Base-by-base conservation (phyloP, 208 protist species). In the Trypanosoma cruzi region DNA sequence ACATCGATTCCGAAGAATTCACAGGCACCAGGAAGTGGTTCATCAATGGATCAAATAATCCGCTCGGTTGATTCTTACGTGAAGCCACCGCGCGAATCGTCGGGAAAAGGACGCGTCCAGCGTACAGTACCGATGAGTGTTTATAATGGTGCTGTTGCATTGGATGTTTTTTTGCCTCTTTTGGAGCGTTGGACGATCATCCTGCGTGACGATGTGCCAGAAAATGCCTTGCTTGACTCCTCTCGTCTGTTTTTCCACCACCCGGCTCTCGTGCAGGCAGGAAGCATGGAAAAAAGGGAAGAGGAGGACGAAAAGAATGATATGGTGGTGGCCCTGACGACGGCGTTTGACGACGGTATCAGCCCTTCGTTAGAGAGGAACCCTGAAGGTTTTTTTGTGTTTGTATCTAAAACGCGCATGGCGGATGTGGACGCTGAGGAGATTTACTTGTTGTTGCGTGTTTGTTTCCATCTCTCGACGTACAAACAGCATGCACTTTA, bases 401-500 rank as follows among this genome's bases (percentile, higher is more conserved):
- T 34, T 18, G 26, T 20, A 7, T 28, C 48, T 20, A 31, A 46
- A 49, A 24, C 36, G 37, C 62, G 60, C 49, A 77, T 77, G 50
- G 44, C 8, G 31, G 50, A 71, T 31, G 28, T 40, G n/a, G 58
- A 70, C 48, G 64, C 64, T 22, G 64, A 65, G 40, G 71, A 77
- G 37, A 65, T 77, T 28, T 69, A 67, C 29, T 46, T 71, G 40
- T 13, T 71, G 18, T 53, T 77, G 29, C 57, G 71, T 29, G 54
- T 62, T 31, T 64, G 56, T 36, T 49, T 70, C 20, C 58, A 77
- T 10, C 48, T 77, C 10, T 77, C 71, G 4, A 63, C 56, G 32
- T 77, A 71, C 34, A 61, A 66, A n/a, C 71, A 77, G 46, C 71
- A 77, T 58, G 64, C 49, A 34, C 67, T 48, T 13, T 46, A 37